Base-by-base conservation (phyloP, 2,329 filamentous ascomycete species). In the Zymoseptoria ardabiliae region DNA sequence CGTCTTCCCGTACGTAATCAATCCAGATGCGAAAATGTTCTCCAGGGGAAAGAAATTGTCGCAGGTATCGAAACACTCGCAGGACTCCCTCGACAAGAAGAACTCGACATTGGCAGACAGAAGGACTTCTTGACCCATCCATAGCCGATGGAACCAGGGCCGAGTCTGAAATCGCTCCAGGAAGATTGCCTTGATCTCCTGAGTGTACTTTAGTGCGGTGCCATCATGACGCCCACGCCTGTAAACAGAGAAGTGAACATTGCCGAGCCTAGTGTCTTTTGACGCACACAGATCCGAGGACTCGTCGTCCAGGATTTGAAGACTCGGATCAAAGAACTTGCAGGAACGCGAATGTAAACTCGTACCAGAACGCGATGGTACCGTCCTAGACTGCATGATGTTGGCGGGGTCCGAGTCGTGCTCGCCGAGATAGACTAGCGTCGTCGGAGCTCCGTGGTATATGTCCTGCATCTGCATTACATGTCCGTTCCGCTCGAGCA, bases 121-220 rank as follows among this genome's bases (percentile, higher is more conserved):
- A 41, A 41, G 35, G 35, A 41, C 35, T 17, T 41, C 35, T 41
- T 41, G 35, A 11, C 8, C 35, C 35, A 17, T 11, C 35, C 35
- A 41, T 13, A 41, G 35, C 35, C 35, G 35, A 17, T 41, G 35
- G 17, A 41, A 13, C 10, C 35, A 41, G 35, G 35, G 2, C 5
- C 35, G 35, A 17, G 25, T 28, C 17, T 41, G 35, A 17, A 41
- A 41, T 4, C 10, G 2, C 10, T 17, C 17, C 35, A 41, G 11
- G 17, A 13, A 41, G 10, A 17, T 41, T 4, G 35, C 35, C 8
- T 13, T 41, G 17, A 11, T 11, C 35, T 17, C 17, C 17, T 41
- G 35, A 11, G 17, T 13, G 35, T 11, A 21, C 51, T 50, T 8
- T 56, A 62, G 30, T 58, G 51, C 52, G 53, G 52, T 52, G 54